Conservation (phyloP, 331 rosid species). For the Quercus phellos region DNA sequence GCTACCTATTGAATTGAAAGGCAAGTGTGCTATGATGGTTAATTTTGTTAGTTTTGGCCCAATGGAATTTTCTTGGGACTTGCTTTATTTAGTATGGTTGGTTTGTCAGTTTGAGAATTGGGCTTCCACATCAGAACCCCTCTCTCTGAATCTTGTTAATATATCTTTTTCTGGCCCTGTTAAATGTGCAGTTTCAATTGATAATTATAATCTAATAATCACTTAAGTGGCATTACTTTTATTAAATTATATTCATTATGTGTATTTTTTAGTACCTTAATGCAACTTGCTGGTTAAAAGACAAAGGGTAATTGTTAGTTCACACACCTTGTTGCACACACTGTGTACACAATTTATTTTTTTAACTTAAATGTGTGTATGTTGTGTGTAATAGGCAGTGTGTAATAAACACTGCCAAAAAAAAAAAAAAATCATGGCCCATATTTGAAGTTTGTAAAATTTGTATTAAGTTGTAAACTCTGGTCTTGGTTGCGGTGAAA, state of each 20-base stretch:
- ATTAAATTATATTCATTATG: background rate
- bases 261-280: too few relatives aligned
- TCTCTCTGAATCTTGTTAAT: background rate
- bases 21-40: slow-evolving; percentile 38
- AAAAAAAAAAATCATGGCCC: background rate
- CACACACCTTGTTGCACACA: too few relatives aligned
- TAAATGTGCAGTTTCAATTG: background rate
- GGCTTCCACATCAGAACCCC: background rate
- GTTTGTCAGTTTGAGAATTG: background rate
- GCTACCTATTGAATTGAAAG: slow-evolving; percentile 96
- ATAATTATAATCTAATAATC: background rate
- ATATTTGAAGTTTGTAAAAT: background rate
- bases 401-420: too few relatives aligned
- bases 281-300: too few relatives aligned
- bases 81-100: background rate
- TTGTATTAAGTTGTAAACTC: background rate
- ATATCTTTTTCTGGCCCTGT: background rate
- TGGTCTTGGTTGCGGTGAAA: background rate
- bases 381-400: too few relatives aligned
- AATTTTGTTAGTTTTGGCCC: slow-evolving; percentile 3
- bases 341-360: too few relatives aligned
- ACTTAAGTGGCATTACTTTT: background rate
- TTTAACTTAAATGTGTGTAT: too few relatives aligned
- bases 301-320: too few relatives aligned
- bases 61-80: background rate